Base-by-base conservation (phyloP, 257 asterid genomes). In the Apocynum venetum region DNA sequence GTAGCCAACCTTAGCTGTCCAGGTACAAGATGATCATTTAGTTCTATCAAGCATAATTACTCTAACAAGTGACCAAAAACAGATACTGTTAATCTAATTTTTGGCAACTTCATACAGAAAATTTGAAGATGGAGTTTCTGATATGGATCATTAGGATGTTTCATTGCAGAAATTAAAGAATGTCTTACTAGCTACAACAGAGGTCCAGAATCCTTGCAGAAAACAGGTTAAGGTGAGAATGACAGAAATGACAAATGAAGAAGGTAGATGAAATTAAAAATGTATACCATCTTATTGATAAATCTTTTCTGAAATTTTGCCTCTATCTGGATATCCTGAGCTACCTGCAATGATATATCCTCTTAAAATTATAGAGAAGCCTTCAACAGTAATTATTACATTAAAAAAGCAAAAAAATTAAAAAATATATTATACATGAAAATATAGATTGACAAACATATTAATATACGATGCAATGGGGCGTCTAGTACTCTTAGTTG, bases 251-350 rank as follows among this genome's bases (percentile, higher is more conserved):
- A 15, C n/a, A 3, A 55, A 55, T 25, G 49, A 48, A 40, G n/a
- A 19, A 36, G n/a, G 11, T 31, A 35, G 11, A 36, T 25, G 19
- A 36, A 17, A 76, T 57, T 51, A 14, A 31, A 73, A 46, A 55
- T 53, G 75, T 86, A 66, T 90, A 90, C 97, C 94, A 92, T 87
- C 84, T 90, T 91, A 83, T 84, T 87, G 77, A 92, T 87, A 80
- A 90, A 90, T 80, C 90, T 92, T 81, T 88, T 92, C 84, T 92
- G 97, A 76, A 68, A 85, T 78, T 85, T 88, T 13, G 94, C 92
- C 83, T 90, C 97, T 11, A 90, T 78, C 43, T 82, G 81, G 51
- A 92, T 92, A 75, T 92, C 96, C 80, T 86, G 88, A 68, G 96
- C 94, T 80, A 92, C 96, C 97, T 92, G 94, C 83, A 88, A 82